Conservation (phyloP, 2,329 filamentous ascomycete species). For the Coniochaeta pulveracea region DNA sequence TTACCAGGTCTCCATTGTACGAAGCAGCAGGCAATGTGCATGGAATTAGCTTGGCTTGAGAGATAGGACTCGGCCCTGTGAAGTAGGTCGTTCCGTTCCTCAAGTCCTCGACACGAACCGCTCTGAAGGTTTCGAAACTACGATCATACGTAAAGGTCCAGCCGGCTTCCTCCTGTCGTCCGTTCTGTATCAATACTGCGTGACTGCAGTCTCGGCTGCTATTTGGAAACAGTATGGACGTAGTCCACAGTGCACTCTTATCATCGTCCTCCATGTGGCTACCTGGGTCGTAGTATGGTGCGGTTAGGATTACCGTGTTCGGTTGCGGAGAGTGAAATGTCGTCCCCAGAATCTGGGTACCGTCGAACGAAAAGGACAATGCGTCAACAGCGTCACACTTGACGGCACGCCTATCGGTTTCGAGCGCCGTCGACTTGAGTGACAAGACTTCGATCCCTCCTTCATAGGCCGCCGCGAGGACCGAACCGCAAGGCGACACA, state of each 20-base stretch:
- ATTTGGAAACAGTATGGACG: slow-evolving; percentile 74
- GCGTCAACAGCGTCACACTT: slow-evolving; percentile 69
- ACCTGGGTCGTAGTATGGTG: slow-evolving; percentile 68
- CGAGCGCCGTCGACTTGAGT: slow-evolving; percentile 49
- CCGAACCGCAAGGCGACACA: slow-evolving; percentile 68
- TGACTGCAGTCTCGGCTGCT: slow-evolving; percentile 71
- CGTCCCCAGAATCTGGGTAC: slow-evolving; percentile 67
- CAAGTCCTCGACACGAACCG: slow-evolving; percentile 63
- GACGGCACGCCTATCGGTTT: slow-evolving; percentile 61
- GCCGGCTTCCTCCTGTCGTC: slow-evolving; percentile 50
- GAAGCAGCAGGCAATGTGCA: slow-evolving; percentile 59
- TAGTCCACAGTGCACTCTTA: slow-evolving; percentile 71
- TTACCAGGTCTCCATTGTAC: slow-evolving; percentile 59
- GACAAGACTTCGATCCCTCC: slow-evolving; percentile 84
- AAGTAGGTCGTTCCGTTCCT: slow-evolving; percentile 72
- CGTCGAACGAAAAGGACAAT: slow-evolving; percentile 65
- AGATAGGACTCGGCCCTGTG: slow-evolving; percentile 44
- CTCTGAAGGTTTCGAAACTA: slow-evolving; percentile 66
- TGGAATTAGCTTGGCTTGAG: slow-evolving; percentile 51
- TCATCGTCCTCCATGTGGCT: slow-evolving; percentile 54
- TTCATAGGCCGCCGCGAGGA: slow-evolving; percentile 75
- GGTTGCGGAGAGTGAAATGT: slow-evolving; percentile 53
- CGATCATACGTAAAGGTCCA: slow-evolving; percentile 74
- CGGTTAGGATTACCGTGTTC: slow-evolving; percentile 65
- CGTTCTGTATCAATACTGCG: slow-evolving; percentile 56